Evolutionary conservation across 495 filamentous ascomycete genomes (phyloP), one percentile per base, ranked within the genome.

Genomic region (Annulohypoxylon nitens): DNA sequence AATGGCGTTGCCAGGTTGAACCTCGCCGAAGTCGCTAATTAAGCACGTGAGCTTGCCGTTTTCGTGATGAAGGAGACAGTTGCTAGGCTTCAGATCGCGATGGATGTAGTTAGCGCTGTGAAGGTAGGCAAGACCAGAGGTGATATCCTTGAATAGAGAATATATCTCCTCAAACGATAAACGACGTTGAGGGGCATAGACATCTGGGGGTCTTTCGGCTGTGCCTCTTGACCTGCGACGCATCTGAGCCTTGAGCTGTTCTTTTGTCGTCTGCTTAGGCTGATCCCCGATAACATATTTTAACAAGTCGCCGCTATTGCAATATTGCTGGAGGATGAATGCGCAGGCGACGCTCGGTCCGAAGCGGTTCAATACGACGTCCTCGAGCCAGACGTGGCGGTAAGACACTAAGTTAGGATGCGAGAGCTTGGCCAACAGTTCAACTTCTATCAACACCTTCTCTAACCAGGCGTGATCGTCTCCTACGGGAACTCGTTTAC

Each of bases 371-470:
- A 95, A 87, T 74, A 93, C 89, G 57, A 92, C 89, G 78, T 97
- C 90, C 79, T 99, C 95, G 18, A 99, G 87, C 96, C 96, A 99
- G 34, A 97, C 95, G 81, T 97, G 95, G 6, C 95, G 91, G 78
- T 99, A 99, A 0, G 93, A 96, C 1, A 99, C 97, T n/a, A 99
- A 83, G 78, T 99, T 98, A 70, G 93, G 91, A 78, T 99, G 95
- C 0, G 93, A 93, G 3, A 99, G 88, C 66, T 92, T 92, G 75
- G 97, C 94, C 23, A 99, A 87, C 18, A 98, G 86, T 79, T 95
- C 93, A 2, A 98, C 97, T 81, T 99, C 96, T 33, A 93, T 87
- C 57, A 99, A 85, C 4, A 98, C 87, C 74, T 97, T 98, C 78
- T 97, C 92, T 16, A 99, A 82, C 96, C 96, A 99, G 64, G 93